A percentile compares a stretch with the other conserved stretches of the same genome.
Evolutionary conservation across 352 stramenopile genomes (phyloP).

Genomic region (Globisporangium irregulare): DNA sequence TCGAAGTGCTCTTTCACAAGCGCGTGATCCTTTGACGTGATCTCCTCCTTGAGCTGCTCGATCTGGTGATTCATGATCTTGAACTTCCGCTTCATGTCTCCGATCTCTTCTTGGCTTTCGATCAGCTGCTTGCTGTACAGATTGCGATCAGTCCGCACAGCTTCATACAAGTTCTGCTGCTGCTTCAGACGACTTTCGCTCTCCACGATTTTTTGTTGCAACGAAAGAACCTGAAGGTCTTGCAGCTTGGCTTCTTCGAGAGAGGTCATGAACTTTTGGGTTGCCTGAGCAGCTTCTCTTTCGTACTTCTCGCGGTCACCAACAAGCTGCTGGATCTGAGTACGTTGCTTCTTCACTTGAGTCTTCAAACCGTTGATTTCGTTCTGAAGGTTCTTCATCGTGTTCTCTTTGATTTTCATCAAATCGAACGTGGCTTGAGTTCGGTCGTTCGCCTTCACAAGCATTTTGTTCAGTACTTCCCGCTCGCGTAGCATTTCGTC

Average conservation of each 20-base stretch:
- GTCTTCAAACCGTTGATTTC: slow-evolving; percentile 84
- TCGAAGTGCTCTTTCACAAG: slow-evolving; percentile 94
- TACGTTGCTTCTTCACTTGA: slow-evolving; percentile 76
- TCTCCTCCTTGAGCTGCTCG: slow-evolving; percentile 91
- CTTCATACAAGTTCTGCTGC: slow-evolving; percentile 94
- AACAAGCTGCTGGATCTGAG: slow-evolving; percentile 83
- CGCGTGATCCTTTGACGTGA: slow-evolving; percentile 89
- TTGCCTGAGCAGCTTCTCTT: slow-evolving; percentile 73
- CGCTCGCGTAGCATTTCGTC: slow-evolving; percentile 80
- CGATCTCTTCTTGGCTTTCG: slow-evolving; percentile 90
- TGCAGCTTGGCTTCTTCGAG: slow-evolving; percentile 80
- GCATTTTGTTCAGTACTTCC: slow-evolving; percentile 85
- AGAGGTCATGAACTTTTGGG: slow-evolving; percentile 79
- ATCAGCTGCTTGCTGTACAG: slow-evolving; percentile 93
- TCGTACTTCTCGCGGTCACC: slow-evolving; percentile 88
- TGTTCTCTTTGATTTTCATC: slow-evolving; percentile 91
- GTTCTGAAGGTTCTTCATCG: slow-evolving; percentile 87
- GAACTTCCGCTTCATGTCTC: slow-evolving; percentile 88
- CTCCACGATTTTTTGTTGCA: slow-evolving; percentile 77
- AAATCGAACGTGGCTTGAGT: slow-evolving; percentile 87
- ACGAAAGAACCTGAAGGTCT: slow-evolving; percentile 63
- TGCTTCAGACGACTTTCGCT: slow-evolving; percentile 87
- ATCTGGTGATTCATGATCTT: slow-evolving; percentile 93
- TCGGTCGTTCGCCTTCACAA: slow-evolving; percentile 79
- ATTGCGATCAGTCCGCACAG: slow-evolving; percentile 89